Conservation (phyloP, 2,329 filamentous ascomycete genomes). For the Chaetomium olivaceum region DNA sequence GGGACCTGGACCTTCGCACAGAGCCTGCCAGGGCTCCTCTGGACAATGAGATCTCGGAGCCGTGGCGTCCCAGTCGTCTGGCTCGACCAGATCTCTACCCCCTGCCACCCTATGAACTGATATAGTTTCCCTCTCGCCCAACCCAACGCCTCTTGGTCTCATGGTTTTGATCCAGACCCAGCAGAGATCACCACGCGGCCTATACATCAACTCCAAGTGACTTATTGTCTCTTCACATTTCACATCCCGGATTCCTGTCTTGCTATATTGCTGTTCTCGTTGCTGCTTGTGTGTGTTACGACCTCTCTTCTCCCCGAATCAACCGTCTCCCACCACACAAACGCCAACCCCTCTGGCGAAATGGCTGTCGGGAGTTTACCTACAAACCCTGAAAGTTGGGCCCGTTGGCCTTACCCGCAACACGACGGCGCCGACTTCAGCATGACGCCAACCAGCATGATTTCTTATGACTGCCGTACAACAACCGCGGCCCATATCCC, state of each 20-base stretch:
- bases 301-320: background rate
- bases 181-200: background rate
- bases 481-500: slow-evolving; percentile 43
- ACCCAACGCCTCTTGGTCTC: slow-evolving; percentile 5
- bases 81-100: slow-evolving; percentile 1
- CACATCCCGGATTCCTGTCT: background rate
- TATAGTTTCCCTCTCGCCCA: slow-evolving; percentile 8
- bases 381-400: slow-evolving; percentile 52
- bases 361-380: slow-evolving; percentile 53
- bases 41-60: slow-evolving; percentile 12
- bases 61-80: slow-evolving; percentile 9
- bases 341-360: slow-evolving; percentile 31
- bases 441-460: slow-evolving; percentile 51
- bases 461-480: slow-evolving; percentile 52
- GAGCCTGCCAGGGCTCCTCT: background rate
- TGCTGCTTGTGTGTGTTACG: slow-evolving; percentile 1
- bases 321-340: background rate
- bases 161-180: slow-evolving; percentile 2
- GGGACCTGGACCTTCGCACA: background rate
- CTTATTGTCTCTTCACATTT: background rate
- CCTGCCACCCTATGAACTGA: slow-evolving; percentile 2
- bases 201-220: background rate
- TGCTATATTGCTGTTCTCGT: background rate
- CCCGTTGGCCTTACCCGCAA: slow-evolving; percentile 55
- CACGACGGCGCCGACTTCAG: slow-evolving; percentile 43